Conservation (phyloP, 2,329 filamentous ascomycete species). For the Clonostachys sp. region DNA sequence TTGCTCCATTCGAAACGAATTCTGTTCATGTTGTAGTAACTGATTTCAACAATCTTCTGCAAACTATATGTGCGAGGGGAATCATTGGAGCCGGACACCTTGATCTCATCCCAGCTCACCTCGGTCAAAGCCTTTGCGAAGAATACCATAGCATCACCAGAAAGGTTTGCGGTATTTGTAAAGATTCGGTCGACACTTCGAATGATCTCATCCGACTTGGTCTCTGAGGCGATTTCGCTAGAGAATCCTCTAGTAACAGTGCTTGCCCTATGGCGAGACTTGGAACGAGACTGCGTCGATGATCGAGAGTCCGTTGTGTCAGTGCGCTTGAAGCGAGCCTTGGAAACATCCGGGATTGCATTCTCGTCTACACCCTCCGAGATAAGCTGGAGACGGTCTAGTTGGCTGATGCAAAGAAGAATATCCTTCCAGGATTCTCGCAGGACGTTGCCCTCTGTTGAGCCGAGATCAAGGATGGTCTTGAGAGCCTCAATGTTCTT, state of each 20-base stretch:
- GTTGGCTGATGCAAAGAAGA: slow-evolving; percentile 89
- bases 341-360: slow-evolving; percentile 85
- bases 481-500: slow-evolving; percentile 97
- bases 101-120: slow-evolving; percentile 98
- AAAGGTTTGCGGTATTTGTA: slow-evolving; percentile 89
- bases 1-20: slow-evolving; percentile 98
- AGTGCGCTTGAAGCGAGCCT: slow-evolving; percentile 64
- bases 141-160: slow-evolving; percentile 89
- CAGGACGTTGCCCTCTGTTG: slow-evolving; percentile 86
- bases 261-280: slow-evolving; percentile 43
- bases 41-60: slow-evolving; percentile 97
- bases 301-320: slow-evolving; percentile 56
- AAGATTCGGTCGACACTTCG: slow-evolving; percentile 94
- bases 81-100: slow-evolving; percentile 92
- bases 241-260: slow-evolving; percentile 62
- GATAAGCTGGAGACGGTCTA: slow-evolving; percentile 92
- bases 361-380: slow-evolving; percentile 93
- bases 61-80: slow-evolving; percentile 94
- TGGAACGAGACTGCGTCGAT: slow-evolving; percentile 56
- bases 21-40: slow-evolving; percentile 99
- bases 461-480: slow-evolving; percentile 84
- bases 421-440: slow-evolving; percentile 94
- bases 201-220: slow-evolving; percentile 87
- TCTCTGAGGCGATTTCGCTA: slow-evolving; percentile 83
- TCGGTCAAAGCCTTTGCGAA: slow-evolving; percentile 91